Evolutionary conservation across 768 basidiomycete genomes (phyloP), one percentile per base, ranked within the genome.

Genomic region (Udeniomyces megalosporus): DNA sequence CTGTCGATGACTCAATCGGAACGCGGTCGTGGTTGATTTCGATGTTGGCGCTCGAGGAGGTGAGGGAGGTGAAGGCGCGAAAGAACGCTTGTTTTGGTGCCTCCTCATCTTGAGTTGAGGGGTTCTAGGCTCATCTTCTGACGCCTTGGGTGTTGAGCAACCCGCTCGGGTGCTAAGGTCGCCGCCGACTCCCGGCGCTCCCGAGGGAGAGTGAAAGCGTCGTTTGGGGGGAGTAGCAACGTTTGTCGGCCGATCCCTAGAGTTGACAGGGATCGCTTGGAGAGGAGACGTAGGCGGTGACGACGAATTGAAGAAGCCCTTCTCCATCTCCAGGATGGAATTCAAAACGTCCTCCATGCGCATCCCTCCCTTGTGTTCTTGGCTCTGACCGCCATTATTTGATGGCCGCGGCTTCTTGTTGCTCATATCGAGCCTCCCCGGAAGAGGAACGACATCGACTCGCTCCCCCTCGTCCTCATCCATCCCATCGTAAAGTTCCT

Each of bases 261-360:
- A 35, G 17, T 22, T 48, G 3, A 32, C 46, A 22, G 31, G 22
- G 4, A 12, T 29, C 26, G 26, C 26, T 44, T 17, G 24, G 20
- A 44, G 24, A 14, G 22, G 14, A 20, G 47, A 17, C 6, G 17
- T 28, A 26, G 22, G 47, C 26, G 58, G 58, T 10, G 58, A 35
- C 32, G 45, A 34, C 0, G 54, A 54, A 17, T 52, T 54, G 49
- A 58, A 38, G 42, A 63, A 63, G 1, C 62, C 62, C 49, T 55
- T 55, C 45, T 63, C 62, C 62, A 63, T 63, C 49, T 63, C 62
- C 29, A 63, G 56, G 29, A 63, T 63, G 31, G 56, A 46, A 42
- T 63, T 55, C n/a, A 63, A 45, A 11, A 63, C 55, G 24, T 57
- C 62, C 32, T 29, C 28, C 62, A 63, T 63, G 12, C 49, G 10